Conservation (phyloP, 2,329 filamentous ascomycete species). For the Chaetothyriales sp. region DNA sequence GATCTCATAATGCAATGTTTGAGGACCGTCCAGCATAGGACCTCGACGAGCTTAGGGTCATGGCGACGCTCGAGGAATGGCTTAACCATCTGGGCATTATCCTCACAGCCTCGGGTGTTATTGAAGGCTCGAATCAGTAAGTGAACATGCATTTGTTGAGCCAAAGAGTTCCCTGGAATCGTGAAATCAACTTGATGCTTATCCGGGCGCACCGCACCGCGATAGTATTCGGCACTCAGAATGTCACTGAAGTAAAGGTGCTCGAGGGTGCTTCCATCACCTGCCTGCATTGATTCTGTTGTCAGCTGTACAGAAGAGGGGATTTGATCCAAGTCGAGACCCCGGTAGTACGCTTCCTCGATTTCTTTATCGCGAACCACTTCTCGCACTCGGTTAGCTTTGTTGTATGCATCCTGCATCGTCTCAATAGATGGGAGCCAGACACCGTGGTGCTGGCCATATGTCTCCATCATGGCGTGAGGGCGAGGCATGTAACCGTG, state of each 20-base stretch:
- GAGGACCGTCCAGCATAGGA: constrained; percentile 24
- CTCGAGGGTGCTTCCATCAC: background rate
- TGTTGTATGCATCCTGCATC: background rate
- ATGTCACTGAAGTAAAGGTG: background rate
- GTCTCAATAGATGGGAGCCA: background rate
- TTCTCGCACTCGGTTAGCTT: background rate
- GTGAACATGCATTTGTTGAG: constrained; percentile 20
- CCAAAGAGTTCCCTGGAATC: constrained; percentile 16
- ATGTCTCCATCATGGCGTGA: background rate
- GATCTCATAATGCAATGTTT: constrained; percentile 20
- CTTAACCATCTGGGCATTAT: constrained; percentile 23
- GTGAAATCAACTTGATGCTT: constrained; percentile 15
- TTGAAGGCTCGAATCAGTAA: constrained; percentile 24
- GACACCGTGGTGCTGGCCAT: background rate
- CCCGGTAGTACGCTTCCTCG: background rate
- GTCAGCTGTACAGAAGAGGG: background rate
- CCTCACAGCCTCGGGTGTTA: constrained; percentile 17
- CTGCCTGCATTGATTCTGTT: background rate
- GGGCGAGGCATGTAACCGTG: background rate
- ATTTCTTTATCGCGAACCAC: background rate
- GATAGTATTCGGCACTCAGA: constrained; percentile 5
- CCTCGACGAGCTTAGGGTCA: constrained; percentile 20
- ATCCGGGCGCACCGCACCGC: constrained; percentile 4
- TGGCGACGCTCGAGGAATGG: constrained; percentile 21
- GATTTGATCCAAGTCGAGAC: background rate